A percentile compares a stretch with the other conserved stretches of the same genome.
Conservation (phyloP, 306 rosid genomes). For the Sphenostylis stenocarpa region DNA sequence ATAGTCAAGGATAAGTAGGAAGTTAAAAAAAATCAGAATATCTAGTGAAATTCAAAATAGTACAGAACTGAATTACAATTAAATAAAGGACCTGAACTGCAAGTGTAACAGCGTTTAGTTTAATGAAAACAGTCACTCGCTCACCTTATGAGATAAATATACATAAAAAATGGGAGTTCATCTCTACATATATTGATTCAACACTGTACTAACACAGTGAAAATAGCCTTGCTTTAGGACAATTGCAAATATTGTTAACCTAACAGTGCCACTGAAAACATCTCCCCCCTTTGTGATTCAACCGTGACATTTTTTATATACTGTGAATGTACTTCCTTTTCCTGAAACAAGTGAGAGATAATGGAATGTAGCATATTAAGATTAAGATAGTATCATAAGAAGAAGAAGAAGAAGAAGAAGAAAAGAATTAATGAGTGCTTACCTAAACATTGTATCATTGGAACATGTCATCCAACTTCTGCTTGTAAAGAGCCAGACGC, state of each 20-base stretch:
- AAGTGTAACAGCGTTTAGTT: slow-evolving; percentile 18
- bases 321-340: slow-evolving; percentile 32
- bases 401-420: not conserved
- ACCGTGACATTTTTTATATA: slow-evolving; percentile 20
- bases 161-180: slow-evolving; percentile 5
- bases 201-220: slow-evolving; percentile 23
- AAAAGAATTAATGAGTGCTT: slow-evolving; percentile 6
- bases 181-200: slow-evolving; percentile 15
- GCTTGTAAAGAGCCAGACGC: slow-evolving; percentile 51
- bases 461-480: slow-evolving; percentile 51
- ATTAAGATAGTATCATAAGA: slow-evolving; percentile 12
- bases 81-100: slow-evolving; percentile 22
- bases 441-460: slow-evolving; percentile 27
- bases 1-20: not conserved
- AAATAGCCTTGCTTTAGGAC: slow-evolving; percentile 29
- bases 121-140: slow-evolving; percentile 12
- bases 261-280: slow-evolving; percentile 1
- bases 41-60: slow-evolving; percentile 22
- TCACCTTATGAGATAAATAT: slow-evolving; percentile 6
- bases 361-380: not conserved
- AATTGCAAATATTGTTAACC: slow-evolving; percentile 15
- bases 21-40: not conserved
- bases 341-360: slow-evolving; percentile 34
- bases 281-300: slow-evolving; percentile 12
- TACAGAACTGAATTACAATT: slow-evolving; percentile 34